Base-by-base conservation (phyloP, 345 rosid genomes). In the Lepidium didymum region DNA sequence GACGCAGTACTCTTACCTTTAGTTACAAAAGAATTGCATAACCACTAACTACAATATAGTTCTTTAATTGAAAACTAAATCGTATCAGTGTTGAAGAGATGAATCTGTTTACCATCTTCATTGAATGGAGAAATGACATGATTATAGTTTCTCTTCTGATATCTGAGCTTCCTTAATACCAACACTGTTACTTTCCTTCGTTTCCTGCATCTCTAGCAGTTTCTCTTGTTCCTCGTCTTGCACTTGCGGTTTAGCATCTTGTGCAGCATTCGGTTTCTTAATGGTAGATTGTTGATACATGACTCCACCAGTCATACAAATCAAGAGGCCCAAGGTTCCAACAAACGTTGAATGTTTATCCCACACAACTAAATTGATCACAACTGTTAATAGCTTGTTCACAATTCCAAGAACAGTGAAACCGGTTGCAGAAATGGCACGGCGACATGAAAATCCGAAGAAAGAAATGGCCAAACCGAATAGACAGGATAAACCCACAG, bases 321-420 rank as follows among this genome's bases (percentile, higher is more conserved):
- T 82, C 82, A 94, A 81, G 38, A 94, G 86, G 25, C 97, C 99
- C 27, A 86, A 69, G 0, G 99, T 94, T 14, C 99, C 97, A 14
- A 86, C 77, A 45, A 82, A 62, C 23, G 87, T 83, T 1, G 97
- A 89, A 79, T 94, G 99, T 67, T 91, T 91, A 81, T 94, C 99
- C 99, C 99, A 94, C 9, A 94, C 79, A 10, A 87, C 53, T 58
- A 87, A 70, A 80, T 94, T 94, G 57, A 94, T 89, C 75, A 89
- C 86, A 50, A 91, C 97, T 0, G 99, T 94, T 81, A 94, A 53
- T 8, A 91, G 72, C 88, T 94, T 94, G 76, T 91, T 94, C 64
- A 94, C 97, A 7, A 94, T 91, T 1, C 99, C 99, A 51, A 94
- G 96, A 77, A 94, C 97, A n/a, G 99, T 94, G 57, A 85, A 94